Evolutionary conservation across 495 filamentous ascomycete genomes (phyloP), one percentile per base, ranked within the genome.

Genomic region (Tuber calosporum): DNA sequence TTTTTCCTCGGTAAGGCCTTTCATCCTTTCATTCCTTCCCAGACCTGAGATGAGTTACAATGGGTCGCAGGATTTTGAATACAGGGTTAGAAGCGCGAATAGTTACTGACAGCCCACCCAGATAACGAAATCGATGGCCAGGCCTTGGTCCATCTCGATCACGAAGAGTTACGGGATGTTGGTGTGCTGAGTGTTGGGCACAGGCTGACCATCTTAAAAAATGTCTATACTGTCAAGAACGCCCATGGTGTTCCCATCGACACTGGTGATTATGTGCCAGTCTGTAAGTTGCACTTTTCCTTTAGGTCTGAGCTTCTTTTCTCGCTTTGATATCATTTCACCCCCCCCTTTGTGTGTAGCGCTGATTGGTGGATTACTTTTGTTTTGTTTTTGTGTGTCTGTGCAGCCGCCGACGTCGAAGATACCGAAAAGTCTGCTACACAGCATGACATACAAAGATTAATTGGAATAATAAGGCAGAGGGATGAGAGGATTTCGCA

Each of bases 81-180:
- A 37, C 48, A 66, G 48, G 39, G n/a, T 68, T 30, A 20, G 68
- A 53, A 68, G 67, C 58, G 73, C 81, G 76, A 71, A 36, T 30
- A 40, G 42, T 45, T 42, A 66, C 73, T 19, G 74, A 45, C 66
- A 69, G 45, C 39, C 72, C 67, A 48, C 66, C 45, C 79, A 97
- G 95, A 97, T 76, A 96, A 99, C 80, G 93, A 91, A 71, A 94
- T 99, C 79, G 90, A 94, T 58, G 95, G 95, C 68, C 93, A 97
- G 81, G 94, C 92, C 62, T 85, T 99, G 69, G 87, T 98, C 75
- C 92, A 91, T 42, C 84, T 99, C 70, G 90, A 90, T 75, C 95
- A 98, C 82, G 92, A 95, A 67, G 94, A 97, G 79, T 84, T 99
- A 81, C 96, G 93, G 83, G 91, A 96, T 81, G 94, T 99, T 89